Evolutionary conservation across 192 early-diverging fungal species (phyloP).

Genomic region (Coemansia sp.): DNA sequence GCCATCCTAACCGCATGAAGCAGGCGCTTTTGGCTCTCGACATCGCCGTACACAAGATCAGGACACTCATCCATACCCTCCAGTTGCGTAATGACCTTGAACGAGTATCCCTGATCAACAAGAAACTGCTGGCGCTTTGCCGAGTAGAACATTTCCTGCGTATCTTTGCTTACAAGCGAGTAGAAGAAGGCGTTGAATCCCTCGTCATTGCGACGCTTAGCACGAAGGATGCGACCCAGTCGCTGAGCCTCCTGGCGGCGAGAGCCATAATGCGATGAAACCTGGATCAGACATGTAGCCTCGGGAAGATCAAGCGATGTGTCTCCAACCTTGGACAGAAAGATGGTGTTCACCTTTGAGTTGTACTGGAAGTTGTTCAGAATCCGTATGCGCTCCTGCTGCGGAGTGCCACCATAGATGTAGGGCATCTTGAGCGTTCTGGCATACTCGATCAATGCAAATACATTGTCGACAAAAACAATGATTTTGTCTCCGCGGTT

Average conservation of each 20-base stretch:
- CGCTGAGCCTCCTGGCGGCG: conserved; percentile 99
- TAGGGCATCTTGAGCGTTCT: conserved; percentile 76
- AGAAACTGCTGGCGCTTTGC: conserved; percentile 98
- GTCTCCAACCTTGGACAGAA: conserved; percentile 91
- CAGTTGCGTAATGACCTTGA: conserved; percentile 96
- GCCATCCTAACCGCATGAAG: conserved; percentile 81
- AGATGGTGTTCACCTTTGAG: conserved; percentile 87
- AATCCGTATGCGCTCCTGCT: conserved; percentile 88
- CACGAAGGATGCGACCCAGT: conserved; percentile 89
- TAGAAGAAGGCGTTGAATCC: conserved; percentile 99
- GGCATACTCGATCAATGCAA: conserved; percentile 91
- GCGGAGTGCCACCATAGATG: conserved; percentile 89
- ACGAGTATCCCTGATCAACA: conserved; percentile 99
- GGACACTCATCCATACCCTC: conserved; percentile 86
- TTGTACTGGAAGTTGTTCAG: conserved; percentile 95
- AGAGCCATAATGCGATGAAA: conserved; percentile 97
- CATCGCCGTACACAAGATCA: conserved; percentile 73
- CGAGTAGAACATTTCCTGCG: conserved; percentile 98
- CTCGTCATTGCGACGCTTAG: conserved; percentile 89
- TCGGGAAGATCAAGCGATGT: conserved; percentile 99
- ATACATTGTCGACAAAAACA: conserved; percentile 99
- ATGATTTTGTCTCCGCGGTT: conserved; percentile 95
- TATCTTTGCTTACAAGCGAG: conserved; percentile 96
- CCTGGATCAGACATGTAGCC: conserved; percentile 97
- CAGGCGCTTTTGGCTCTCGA: conserved; percentile 77